These are phyloP conservation scores for Gnomoniopsis sp. DNA, from an alignment of 2,329 filamentous ascomycete genomes.

Conservation along the genomic window DNA sequence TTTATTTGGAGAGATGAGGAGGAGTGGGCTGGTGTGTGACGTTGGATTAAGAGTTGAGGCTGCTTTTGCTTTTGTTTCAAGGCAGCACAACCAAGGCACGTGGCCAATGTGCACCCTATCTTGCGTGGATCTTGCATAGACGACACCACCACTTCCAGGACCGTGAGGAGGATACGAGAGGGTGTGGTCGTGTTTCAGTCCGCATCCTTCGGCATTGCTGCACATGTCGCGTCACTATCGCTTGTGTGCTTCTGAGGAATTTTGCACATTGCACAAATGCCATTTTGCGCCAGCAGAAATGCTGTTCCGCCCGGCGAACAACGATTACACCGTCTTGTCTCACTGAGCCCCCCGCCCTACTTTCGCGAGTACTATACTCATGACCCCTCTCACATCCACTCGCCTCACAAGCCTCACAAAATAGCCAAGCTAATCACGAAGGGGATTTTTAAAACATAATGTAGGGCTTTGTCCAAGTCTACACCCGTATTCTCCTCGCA, in stretches of 20 bases:
- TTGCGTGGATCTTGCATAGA: not conserved
- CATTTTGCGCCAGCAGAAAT: not conserved
- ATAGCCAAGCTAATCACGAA: not conserved
- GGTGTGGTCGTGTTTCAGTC: not conserved
- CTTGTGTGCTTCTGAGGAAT: not conserved
- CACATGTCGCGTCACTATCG: not conserved
- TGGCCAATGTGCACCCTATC: not conserved
- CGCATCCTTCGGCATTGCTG: not conserved
- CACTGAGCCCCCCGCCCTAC: not conserved
- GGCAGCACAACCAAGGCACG: not conserved
- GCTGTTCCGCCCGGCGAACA: not conserved
- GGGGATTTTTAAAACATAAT: too few species aligned
- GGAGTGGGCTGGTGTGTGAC: not conserved
- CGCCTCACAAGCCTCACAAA: not conserved
- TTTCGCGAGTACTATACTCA: too few species aligned
- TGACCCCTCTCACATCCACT: not conserved
- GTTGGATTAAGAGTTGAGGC: not conserved
- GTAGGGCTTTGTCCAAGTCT: slow-evolving; percentile 61
- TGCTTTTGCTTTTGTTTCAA: not conserved
- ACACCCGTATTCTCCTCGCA: slow-evolving; percentile 55
- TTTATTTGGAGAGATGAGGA: not conserved
- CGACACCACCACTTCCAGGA: not conserved
- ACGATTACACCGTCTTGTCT: not conserved
- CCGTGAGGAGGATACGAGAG: not conserved
- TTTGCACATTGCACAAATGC: not conserved